A percentile compares a stretch with the other conserved stretches of the same genome.
Conservation (phyloP, 1,284 basidiomycete genomes). For the Pterula multifida region DNA sequence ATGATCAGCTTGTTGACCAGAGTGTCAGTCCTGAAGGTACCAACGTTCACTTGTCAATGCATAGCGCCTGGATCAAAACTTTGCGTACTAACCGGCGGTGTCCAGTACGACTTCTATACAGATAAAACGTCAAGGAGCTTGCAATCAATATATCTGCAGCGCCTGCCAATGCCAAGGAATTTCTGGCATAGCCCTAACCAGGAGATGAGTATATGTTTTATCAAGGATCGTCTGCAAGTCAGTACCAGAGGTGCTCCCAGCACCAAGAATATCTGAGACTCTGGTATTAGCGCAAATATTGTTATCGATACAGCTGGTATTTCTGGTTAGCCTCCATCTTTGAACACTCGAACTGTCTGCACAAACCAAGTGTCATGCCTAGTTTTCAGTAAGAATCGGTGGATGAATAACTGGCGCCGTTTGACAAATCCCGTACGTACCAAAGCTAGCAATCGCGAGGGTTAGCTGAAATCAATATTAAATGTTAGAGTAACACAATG, state of each 20-base stretch:
- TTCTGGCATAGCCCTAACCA: background rate
- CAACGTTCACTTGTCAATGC: no score
- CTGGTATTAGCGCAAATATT: background rate
- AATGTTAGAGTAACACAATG: background rate
- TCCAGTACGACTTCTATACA: background rate
- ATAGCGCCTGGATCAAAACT: background rate
- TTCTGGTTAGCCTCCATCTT: background rate
- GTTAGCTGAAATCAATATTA: background rate
- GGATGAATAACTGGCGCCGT: no score
- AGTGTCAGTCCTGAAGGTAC: background rate
- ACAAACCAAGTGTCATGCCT: background rate
- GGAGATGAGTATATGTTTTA: background rate
- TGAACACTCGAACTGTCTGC: background rate
- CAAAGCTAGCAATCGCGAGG: background rate
- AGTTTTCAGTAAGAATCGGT: no score
- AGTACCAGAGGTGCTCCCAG: background rate
- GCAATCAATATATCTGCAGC: background rate
- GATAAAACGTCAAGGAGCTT: background rate
- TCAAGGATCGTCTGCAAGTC: background rate
- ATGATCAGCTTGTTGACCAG: background rate
- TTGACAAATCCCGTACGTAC: background rate
- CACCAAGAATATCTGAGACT: background rate
- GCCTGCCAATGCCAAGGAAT: background rate
- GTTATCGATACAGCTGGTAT: background rate
- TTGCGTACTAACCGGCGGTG: background rate